phyloP scores from a whole-genome alignment of 1,284 basidiomycete species.

The Ganoderma lingzhi region DNA sequence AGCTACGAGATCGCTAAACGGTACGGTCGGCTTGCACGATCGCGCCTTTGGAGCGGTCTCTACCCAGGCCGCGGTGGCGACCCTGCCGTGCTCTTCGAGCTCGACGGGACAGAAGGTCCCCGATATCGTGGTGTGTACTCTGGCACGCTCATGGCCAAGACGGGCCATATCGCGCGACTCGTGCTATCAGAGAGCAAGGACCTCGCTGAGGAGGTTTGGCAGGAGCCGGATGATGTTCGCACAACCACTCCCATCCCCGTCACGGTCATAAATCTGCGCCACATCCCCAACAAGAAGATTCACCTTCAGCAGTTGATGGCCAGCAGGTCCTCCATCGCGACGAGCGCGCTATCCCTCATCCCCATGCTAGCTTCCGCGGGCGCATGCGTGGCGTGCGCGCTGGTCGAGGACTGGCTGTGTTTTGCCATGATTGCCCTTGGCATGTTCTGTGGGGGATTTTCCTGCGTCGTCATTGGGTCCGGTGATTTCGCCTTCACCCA shows the following conservation, averaged over 20 bases:
- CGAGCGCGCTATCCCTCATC: slow-evolving; percentile 18
- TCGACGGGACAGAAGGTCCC: slow-evolving; percentile 26
- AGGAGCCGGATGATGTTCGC: not conserved
- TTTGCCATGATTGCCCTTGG: slow-evolving; percentile 28
- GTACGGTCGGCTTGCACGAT: slow-evolving; percentile 17
- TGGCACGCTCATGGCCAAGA: slow-evolving; percentile 29
- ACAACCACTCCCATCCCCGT: slow-evolving; percentile 16
- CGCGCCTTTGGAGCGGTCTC: slow-evolving; percentile 19
- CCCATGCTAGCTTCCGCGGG: slow-evolving; percentile 25
- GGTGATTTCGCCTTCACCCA: slow-evolving; percentile 24
- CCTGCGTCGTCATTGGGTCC: slow-evolving; percentile 26
- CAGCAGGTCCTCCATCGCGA: not conserved
- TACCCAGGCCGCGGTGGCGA: slow-evolving; percentile 30
- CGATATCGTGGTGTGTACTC: slow-evolving; percentile 28
- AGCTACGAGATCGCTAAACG: slow-evolving; percentile 28
- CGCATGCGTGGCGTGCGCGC: slow-evolving; percentile 20
- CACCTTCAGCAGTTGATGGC: slow-evolving; percentile 7
- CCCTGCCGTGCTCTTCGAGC: slow-evolving; percentile 32
- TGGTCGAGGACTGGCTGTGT: slow-evolving; percentile 24
- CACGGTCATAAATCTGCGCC: slow-evolving; percentile 21
- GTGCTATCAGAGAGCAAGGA: slow-evolving; percentile 26
- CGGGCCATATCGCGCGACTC: slow-evolving; percentile 28
- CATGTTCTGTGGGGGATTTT: slow-evolving; percentile 25
- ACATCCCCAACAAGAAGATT: not conserved
- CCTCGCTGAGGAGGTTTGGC: not conserved